Evolutionary conservation across 2,329 filamentous ascomycete species (phyloP).

Genomic region (Colletotrichum sp.): DNA sequence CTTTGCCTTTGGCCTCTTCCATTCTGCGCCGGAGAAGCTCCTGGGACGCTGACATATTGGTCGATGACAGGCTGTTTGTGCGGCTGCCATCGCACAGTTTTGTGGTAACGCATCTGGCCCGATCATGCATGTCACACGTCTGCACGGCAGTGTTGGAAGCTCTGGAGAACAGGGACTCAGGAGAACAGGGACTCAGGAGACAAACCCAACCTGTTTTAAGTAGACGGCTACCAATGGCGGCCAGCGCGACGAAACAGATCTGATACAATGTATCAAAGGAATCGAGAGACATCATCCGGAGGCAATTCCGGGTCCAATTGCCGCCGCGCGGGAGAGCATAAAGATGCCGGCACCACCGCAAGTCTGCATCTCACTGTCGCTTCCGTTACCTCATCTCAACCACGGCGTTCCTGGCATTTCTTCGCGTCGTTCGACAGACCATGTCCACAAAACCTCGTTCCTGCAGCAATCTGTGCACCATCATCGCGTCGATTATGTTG

Average conservation of each 20-base stretch:
- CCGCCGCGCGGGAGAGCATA: neutral
- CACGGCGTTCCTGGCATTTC: neutral
- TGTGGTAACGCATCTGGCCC: no score
- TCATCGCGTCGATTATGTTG: neutral
- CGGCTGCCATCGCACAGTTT: neutral
- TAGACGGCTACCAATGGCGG: neutral
- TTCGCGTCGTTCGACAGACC: neutral
- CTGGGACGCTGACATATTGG: neutral
- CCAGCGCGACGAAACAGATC: neutral
- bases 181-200: neutral
- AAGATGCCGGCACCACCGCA: neutral
- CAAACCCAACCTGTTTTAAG: neutral
- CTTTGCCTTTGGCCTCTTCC: neutral
- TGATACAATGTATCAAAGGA: neutral
- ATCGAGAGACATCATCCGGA: neutral
- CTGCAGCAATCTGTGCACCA: neutral
- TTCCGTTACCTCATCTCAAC: neutral
- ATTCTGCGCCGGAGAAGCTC: neutral
- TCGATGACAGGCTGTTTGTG: neutral
- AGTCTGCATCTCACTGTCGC: neutral
- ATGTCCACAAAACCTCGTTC: neutral
- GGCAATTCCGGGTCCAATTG: neutral
- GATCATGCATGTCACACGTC: neutral
- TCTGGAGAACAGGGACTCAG: neutral
- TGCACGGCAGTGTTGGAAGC: neutral